Evolutionary conservation across 2,329 filamentous ascomycete species (phyloP).

Genomic region (Exophiala xenobiotica): DNA sequence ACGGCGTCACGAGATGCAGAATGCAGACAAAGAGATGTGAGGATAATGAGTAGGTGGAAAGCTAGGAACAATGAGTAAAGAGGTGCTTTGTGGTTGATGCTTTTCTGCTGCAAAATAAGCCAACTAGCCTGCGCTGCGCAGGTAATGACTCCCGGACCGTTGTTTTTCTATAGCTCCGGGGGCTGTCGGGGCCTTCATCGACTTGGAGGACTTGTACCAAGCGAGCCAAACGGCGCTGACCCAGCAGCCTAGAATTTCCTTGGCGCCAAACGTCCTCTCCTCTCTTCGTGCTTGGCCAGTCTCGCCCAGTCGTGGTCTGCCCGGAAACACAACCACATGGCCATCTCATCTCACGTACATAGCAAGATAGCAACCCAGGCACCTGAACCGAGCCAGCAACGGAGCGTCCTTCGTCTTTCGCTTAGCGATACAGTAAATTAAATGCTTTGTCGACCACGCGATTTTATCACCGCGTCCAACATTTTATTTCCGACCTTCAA

Average conservation of each 20-base stretch:
- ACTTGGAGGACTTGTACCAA: no score
- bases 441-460: no score
- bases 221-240: slow-evolving; percentile 1
- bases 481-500: no score
- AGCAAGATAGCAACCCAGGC: no score
- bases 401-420: no score
- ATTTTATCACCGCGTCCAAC: no score
- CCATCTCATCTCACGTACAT: no score
- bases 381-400: no score
- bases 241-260: slow-evolving; percentile 8
- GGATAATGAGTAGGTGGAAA: not conserved
- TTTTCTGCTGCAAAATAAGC: slow-evolving; percentile 1
- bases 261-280: slow-evolving; percentile 4
- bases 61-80: not conserved
- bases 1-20: not conserved
- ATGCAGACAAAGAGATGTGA: not conserved
- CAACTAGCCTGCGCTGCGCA: not conserved
- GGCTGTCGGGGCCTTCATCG: no score
- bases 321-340: no score
- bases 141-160: slow-evolving; percentile 1
- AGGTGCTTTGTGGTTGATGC: slow-evolving; percentile 5
- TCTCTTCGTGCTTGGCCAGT: not conserved
- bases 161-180: not conserved
- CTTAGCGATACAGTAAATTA: no score
- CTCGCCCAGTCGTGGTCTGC: not conserved